These are phyloP conservation scores for Crithidia expoeki DNA, from an alignment of 208 protist species.

Conservation along the genomic window DNA sequence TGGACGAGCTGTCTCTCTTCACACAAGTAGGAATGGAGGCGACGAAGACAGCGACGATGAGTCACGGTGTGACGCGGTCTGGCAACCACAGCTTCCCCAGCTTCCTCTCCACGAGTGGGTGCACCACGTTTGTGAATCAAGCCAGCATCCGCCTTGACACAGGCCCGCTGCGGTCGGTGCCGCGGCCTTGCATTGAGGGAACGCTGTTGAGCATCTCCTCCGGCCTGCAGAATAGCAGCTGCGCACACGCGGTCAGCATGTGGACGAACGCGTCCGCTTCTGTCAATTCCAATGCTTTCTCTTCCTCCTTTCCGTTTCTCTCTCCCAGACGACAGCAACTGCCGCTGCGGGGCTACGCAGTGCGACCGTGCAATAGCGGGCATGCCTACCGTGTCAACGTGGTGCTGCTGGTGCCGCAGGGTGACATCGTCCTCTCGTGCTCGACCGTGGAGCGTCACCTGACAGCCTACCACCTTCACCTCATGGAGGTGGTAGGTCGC, in stretches of 20 bases:
- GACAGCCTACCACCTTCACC: slow-evolving; percentile 27
- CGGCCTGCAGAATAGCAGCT: background rate
- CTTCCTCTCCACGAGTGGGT: slow-evolving; percentile 22
- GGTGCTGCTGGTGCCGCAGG: slow-evolving; percentile 18
- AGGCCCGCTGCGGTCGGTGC: background rate
- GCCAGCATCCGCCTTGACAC: slow-evolving; percentile 9
- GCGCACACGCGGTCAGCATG: background rate
- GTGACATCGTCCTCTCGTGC: slow-evolving; percentile 34
- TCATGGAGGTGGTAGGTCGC: slow-evolving; percentile 22
- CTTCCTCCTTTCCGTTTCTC: too few species aligned
- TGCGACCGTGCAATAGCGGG: slow-evolving; percentile 21
- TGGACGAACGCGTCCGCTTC: background rate
- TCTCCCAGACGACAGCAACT: background rate
- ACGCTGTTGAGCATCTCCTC: slow-evolving; percentile 6
- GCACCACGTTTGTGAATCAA: slow-evolving; percentile 12
- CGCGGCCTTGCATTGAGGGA: too few species aligned
- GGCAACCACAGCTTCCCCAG: slow-evolving; percentile 8
- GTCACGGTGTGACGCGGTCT: slow-evolving; percentile 3
- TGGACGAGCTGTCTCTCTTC: slow-evolving; percentile 30
- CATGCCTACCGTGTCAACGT: slow-evolving; percentile 25
- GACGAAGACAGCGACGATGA: background rate
- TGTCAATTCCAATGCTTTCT: background rate
- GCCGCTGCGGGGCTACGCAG: slow-evolving; percentile 11
- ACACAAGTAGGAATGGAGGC: background rate
- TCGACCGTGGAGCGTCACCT: slow-evolving; percentile 21